These are phyloP conservation scores for Botrytis medusae DNA, from an alignment of 2,329 filamentous ascomycete species.

Conservation along the genomic window DNA sequence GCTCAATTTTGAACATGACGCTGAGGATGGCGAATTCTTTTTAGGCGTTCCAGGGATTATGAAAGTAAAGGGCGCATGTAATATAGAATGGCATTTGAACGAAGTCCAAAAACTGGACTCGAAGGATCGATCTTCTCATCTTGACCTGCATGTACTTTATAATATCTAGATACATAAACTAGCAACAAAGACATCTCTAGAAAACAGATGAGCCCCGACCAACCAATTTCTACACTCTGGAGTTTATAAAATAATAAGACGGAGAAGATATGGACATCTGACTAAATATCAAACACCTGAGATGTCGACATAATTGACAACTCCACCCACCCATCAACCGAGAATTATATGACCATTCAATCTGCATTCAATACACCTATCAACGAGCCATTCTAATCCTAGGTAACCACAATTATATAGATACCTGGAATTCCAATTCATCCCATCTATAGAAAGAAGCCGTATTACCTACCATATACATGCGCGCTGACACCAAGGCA, in stretches of 20 bases:
- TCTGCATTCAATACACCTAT: neutral
- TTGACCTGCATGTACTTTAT: neutral
- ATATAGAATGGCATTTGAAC: neutral
- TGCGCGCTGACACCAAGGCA: no score
- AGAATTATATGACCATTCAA: neutral
- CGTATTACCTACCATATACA: no score
- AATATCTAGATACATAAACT: neutral
- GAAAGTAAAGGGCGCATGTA: neutral
- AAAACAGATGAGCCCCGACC: neutral
- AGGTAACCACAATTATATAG: no score
- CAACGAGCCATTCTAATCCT: neutral
- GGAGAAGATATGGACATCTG: accelerated
- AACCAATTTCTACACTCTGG: no score
- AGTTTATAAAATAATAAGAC: accelerated
- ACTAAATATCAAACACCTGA: neutral
- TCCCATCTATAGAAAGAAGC: no score
- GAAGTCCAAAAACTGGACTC: neutral
- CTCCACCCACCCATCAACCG: neutral
- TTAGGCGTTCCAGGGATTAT: neutral
- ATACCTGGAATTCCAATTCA: no score
- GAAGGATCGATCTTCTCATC: neutral
- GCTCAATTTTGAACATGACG: neutral
- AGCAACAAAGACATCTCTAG: neutral
- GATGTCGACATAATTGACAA: neutral
- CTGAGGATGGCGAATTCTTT: neutral